Percentiles rank a stretch among this genome's conserved stretches.
Evolutionary conservation across 352 stramenopile genomes (phyloP).

Genomic region (Globisporangium carolinianum): DNA sequence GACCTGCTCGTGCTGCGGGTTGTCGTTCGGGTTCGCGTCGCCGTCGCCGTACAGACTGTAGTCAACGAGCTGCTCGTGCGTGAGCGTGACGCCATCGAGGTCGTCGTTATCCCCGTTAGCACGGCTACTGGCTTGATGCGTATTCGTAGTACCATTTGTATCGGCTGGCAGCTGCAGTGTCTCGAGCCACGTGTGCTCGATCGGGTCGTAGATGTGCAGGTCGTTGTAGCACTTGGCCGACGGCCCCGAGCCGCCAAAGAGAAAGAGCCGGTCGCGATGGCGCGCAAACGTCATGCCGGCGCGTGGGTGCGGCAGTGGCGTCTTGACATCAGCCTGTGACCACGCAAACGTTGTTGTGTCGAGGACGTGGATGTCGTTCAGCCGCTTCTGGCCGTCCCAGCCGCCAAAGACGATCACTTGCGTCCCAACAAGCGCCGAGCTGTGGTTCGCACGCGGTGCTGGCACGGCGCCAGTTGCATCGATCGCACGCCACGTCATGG

Average conservation of each 20-base stretch:
- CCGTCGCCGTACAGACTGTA: constrained; percentile 17
- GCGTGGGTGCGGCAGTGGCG: constrained; percentile 81
- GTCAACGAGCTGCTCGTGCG: constrained; percentile 18
- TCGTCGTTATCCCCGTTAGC: constrained; percentile 4
- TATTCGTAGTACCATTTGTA: not conserved
- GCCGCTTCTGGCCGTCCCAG: constrained; percentile 88
- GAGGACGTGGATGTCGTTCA: constrained; percentile 96
- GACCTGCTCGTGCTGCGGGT: constrained; percentile 59
- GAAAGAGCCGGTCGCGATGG: constrained; percentile 86
- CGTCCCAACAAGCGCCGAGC: constrained; percentile 81
- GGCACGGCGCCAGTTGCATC: constrained; percentile 71
- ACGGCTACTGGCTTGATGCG: not conserved
- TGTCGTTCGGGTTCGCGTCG: constrained; percentile 66
- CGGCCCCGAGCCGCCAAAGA: constrained; percentile 93
- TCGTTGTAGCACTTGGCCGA: constrained; percentile 95
- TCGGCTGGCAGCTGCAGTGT: constrained; percentile 12
- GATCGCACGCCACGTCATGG: constrained; percentile 82
- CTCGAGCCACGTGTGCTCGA: constrained; percentile 14
- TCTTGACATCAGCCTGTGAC: constrained; percentile 55
- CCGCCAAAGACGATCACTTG: constrained; percentile 94
- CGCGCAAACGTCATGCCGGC: constrained; percentile 95
- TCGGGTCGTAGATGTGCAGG: constrained; percentile 49
- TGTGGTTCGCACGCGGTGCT: constrained; percentile 92
- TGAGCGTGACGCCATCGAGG: constrained; percentile 16
- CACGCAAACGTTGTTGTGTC: constrained; percentile 87